Percentiles rank a stretch among this genome's conserved stretches.
Conservation (phyloP, 2,329 filamentous ascomycete species). For the Colletotrichum limetticola region DNA sequence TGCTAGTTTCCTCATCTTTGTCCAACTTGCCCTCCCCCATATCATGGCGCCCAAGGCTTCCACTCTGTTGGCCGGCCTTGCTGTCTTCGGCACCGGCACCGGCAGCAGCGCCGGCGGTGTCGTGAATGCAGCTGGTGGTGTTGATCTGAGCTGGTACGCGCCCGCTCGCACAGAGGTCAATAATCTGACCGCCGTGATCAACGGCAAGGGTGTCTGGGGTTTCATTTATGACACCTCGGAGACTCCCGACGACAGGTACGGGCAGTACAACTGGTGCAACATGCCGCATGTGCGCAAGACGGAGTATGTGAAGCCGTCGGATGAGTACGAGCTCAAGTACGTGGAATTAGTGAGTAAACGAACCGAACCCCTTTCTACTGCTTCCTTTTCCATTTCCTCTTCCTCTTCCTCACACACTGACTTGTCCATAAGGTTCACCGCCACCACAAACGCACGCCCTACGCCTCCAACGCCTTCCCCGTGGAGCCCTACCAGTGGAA, state of each 20-base stretch:
- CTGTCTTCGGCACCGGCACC: slow-evolving; percentile 15
- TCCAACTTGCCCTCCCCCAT: slow-evolving; percentile 20
- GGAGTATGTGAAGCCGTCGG: slow-evolving; percentile 68
- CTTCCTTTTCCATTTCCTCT: not conserved
- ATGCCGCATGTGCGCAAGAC: slow-evolving; percentile 82
- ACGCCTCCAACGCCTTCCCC: slow-evolving; percentile 81
- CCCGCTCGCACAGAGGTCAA: slow-evolving; percentile 69
- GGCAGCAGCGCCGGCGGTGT: slow-evolving; percentile 18
- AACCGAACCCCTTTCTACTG: not conserved
- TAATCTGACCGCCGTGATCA: slow-evolving; percentile 66
- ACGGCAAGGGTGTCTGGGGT: slow-evolving; percentile 72
- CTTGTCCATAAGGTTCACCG: slow-evolving; percentile 72
- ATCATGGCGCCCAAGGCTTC: slow-evolving; percentile 30
- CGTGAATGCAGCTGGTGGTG: slow-evolving; percentile 9
- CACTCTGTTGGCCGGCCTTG: slow-evolving; percentile 31
- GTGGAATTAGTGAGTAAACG: slow-evolving; percentile 73
- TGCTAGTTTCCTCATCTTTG: slow-evolving; percentile 26
- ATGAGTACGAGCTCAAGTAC: slow-evolving; percentile 74
- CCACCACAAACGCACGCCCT: slow-evolving; percentile 87
- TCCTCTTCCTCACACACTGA: not conserved
- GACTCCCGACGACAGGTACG: slow-evolving; percentile 66
- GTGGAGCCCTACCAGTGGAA: slow-evolving; percentile 78
- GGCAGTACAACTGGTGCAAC: slow-evolving; percentile 84
- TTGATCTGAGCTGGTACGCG: slow-evolving; percentile 66
- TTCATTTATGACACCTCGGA: slow-evolving; percentile 78